Evolutionary conservation across 805 yeast species (phyloP).

Genomic region (Ogataea populi-albae): DNA sequence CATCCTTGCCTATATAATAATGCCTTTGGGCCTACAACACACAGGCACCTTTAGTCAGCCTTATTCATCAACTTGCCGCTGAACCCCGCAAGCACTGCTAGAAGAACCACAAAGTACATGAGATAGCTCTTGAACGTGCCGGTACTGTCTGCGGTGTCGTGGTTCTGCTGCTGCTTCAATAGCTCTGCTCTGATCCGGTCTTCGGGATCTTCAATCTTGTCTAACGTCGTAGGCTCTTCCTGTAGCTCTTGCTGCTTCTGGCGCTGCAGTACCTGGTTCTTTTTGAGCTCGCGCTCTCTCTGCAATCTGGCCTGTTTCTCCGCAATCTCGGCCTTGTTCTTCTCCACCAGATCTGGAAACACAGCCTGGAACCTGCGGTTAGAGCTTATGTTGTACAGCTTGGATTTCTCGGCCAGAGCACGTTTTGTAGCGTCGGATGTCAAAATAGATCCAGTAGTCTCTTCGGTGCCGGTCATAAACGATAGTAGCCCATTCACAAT

Average conservation of each 20-base stretch:
- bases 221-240: conserved; percentile 31
- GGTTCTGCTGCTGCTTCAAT: conserved; percentile 5
- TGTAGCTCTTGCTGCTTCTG: conserved; percentile 5
- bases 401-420: conserved; percentile 56
- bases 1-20: too few relatives aligned
- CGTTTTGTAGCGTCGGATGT: conserved; percentile 59
- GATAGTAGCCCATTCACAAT: conserved; percentile 83
- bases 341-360: conserved; percentile 65
- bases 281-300: conserved; percentile 13
- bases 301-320: conserved; percentile 10
- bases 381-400: conserved; percentile 53
- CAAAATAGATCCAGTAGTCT: conserved; percentile 77
- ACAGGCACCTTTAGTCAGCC: neutral
- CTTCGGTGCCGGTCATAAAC: conserved; percentile 87
- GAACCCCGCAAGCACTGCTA: conserved; percentile 19
- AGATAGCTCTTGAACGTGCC: conserved; percentile 10
- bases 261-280: conserved; percentile 2
- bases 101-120: conserved; percentile 12
- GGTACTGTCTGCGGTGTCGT: conserved; percentile 2
- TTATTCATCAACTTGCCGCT: conserved; percentile 12
- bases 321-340: conserved; percentile 37
- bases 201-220: conserved; percentile 58
- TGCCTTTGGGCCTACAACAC: too few relatives aligned
- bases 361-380: conserved; percentile 55
- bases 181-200: conserved; percentile 56